phyloP scores from a whole-genome alignment of 1,284 basidiomycete genomes.

The Fomitopsis betulina region DNA sequence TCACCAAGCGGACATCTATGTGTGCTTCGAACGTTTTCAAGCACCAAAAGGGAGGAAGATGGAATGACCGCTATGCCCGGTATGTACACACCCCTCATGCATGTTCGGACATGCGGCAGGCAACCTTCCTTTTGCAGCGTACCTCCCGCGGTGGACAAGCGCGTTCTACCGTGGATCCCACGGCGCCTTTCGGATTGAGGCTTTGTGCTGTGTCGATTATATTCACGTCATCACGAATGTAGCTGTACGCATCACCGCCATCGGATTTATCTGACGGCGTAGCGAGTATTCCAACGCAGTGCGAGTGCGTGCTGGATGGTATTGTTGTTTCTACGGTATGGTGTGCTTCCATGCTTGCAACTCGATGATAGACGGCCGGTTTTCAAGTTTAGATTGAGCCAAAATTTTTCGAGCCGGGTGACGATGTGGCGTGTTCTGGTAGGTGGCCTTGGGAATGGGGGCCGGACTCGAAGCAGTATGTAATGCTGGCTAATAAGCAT shows the following conservation, averaged over 20 bases:
- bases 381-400: too few relatives aligned
- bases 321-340: too few relatives aligned
- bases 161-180: not conserved
- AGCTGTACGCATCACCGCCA: not conserved
- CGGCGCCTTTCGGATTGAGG: not conserved
- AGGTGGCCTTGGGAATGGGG: too few relatives aligned
- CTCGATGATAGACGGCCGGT: too few relatives aligned
- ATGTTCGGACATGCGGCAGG: not conserved
- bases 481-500: too few relatives aligned
- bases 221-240: not conserved
- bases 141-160: not conserved
- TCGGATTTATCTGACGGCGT: not conserved
- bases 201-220: not conserved
- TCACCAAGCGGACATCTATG: not conserved
- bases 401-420: too few relatives aligned
- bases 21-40: not conserved
- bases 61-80: not conserved
- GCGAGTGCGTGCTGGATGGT: too few relatives aligned
- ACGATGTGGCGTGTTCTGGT: too few relatives aligned
- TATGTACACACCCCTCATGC: not conserved
- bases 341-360: too few relatives aligned
- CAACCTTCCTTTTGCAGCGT: not conserved
- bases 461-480: too few relatives aligned
- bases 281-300: not conserved
- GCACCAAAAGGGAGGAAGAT: not conserved